Base-by-base conservation (phyloP, 805 yeast genomes). In the Pichia pseudocactophila region DNA sequence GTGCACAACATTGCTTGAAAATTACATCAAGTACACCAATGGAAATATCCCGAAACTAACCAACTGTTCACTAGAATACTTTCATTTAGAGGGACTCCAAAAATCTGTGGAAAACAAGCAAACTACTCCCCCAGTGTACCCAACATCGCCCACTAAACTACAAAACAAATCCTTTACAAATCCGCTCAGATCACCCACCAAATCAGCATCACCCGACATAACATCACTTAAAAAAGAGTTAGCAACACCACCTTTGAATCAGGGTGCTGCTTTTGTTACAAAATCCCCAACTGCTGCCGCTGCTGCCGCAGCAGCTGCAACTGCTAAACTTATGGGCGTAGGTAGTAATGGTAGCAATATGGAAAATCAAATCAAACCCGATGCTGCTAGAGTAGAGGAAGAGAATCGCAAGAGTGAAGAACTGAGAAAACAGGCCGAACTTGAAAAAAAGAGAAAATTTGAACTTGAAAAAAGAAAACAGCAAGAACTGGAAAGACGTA, bases 21-120 rank as follows among this genome's bases (percentile, higher is more conserved):
- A 75, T 25, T 80, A 65, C 53, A 68, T 73, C 47, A 73, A 72
- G 50, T 76, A 75, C 43, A 75, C 76, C 18, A 68, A 69, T 35
- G 82, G 82, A 0, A 65, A 66, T 30, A 50, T 43, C 15, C 86
- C 86, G 0, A 63, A 64, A 26, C 50, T 78, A 50, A 58, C 71
- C 4, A 72, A 75, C 45, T 75, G 81, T 69, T 50, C 59, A 0
- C 39, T 59, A 2, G 57, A 52, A 2, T 59, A 80, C 31, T 59
- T 60, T 39, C 63, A 59, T 44, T 46, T 59, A n/a, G 51, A 46
- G n/a, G 48, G 46, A 7, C 16, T 57, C 12, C 32, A 37, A 45
- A 48, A 44, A 35, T 31, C 43, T 22, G 31, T 19, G 19, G 37
- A 39, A 25, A 30, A 22, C 11, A 36, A 33, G 8, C 31, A 15